Evolutionary conservation across 306 rosid species (phyloP).

Genomic region (Casuarina cunninghamiana): DNA sequence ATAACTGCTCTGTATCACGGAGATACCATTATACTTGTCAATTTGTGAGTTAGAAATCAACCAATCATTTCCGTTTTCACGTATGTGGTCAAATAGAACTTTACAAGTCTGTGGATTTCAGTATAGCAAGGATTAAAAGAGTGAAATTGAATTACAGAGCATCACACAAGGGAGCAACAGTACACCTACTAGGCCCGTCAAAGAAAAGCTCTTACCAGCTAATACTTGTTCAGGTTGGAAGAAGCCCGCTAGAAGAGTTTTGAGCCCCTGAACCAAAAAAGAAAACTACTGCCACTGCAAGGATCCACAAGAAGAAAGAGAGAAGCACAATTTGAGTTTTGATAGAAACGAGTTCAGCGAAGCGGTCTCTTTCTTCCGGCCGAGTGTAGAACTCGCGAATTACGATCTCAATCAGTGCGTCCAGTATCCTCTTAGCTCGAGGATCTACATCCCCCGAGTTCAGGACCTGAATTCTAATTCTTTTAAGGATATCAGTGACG

Average conservation of each 20-base stretch:
- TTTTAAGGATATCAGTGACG: background rate
- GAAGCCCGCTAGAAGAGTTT: slow-evolving; percentile 29
- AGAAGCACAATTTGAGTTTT: slow-evolving; percentile 37
- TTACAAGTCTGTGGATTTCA: slow-evolving; percentile 5
- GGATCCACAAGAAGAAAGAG: slow-evolving; percentile 46
- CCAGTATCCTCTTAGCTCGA: slow-evolving; percentile 53
- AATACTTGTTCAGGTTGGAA: slow-evolving; percentile 51
- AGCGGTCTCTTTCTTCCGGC: slow-evolving; percentile 39
- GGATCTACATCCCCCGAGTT: slow-evolving; percentile 33
- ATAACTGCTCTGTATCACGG: background rate
- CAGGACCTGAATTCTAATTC: slow-evolving; percentile 25
- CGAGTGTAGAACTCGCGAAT: slow-evolving; percentile 29
- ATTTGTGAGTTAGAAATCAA: slow-evolving; percentile 8
- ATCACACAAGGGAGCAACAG: background rate
- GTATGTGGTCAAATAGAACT: slow-evolving; percentile 1
- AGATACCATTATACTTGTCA: background rate
- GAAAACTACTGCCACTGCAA: slow-evolving; percentile 33
- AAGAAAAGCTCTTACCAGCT: slow-evolving; percentile 24
- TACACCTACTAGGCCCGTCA: slow-evolving; percentile 6
- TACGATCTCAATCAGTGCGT: slow-evolving; percentile 47
- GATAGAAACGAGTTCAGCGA: slow-evolving; percentile 23
- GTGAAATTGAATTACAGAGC: background rate
- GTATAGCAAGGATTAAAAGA: background rate
- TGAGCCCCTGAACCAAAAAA: slow-evolving; percentile 35
- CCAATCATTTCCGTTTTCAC: slow-evolving; percentile 6